These are phyloP conservation scores for Helenozyma baotianmanensis DNA, from an alignment of 805 yeast species.

Conservation along the genomic window DNA sequence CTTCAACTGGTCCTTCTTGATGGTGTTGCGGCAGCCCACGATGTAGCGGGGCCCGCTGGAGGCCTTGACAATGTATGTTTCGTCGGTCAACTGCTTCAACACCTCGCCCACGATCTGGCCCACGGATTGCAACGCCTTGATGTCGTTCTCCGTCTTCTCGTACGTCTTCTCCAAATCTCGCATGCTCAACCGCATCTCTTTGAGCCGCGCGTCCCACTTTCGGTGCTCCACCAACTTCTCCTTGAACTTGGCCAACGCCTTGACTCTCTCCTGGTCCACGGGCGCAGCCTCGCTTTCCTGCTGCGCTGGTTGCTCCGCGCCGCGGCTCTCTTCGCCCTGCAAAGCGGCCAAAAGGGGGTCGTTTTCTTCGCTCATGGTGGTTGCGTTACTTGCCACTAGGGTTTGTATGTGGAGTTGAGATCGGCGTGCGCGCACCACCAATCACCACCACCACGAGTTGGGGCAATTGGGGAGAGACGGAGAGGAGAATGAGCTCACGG, in stretches of 20 bases:
- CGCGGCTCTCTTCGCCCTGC: constrained; percentile 29
- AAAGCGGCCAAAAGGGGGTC: constrained; percentile 77
- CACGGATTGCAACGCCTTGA: constrained; percentile 92
- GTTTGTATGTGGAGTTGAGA: too few species aligned
- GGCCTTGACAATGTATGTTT: constrained; percentile 92
- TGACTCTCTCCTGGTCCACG: constrained; percentile 66
- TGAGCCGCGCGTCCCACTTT: constrained; percentile 88
- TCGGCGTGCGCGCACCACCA: too few species aligned
- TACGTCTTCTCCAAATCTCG: constrained; percentile 78
- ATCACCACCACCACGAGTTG: constrained; percentile 2
- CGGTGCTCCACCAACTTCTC: constrained; percentile 87
- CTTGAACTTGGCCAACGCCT: constrained; percentile 74
- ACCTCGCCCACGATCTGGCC: constrained; percentile 98
- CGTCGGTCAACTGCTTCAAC: constrained; percentile 90
- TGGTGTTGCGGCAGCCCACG: constrained; percentile 94
- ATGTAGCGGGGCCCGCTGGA: constrained; percentile 96
- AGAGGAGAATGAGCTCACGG: too few species aligned
- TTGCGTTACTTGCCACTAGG: constrained; percentile 7
- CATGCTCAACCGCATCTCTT: constrained; percentile 76
- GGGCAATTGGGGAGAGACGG: constrained; percentile 9
- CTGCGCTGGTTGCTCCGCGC: constrained; percentile 21
- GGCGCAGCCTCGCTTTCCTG: constrained; percentile 20
- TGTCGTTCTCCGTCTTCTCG: constrained; percentile 93
- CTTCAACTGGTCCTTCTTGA: constrained; percentile 73
- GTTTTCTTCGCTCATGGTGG: constrained; percentile 55